Evolutionary conservation across 331 rosid species (phyloP), one percentile per base, ranked within the genome.

Genomic region (Pyracantha coccinea): DNA sequence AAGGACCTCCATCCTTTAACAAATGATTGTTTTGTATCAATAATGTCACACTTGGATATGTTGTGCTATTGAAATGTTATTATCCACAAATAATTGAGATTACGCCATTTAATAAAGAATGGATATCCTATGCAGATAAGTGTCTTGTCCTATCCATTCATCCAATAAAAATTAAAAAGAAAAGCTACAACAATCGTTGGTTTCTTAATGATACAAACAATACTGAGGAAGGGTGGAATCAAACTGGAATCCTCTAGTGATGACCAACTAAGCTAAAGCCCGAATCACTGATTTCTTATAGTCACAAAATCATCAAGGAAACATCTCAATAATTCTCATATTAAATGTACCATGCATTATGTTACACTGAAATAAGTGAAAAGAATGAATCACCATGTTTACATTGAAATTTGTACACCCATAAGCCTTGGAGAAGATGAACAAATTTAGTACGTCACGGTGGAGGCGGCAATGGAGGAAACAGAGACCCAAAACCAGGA

Each of bases 381-480:
- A 58, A 66, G 28, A 62, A 66, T 58, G 21, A 68, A 57, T 57
- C 16, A 52, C 57, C 57, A 52, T 17, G 28, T 57, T 57, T 21
- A 57, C 63, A 57, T 11, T 20, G 63, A 57, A 57, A 60, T 2
- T 25, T 60, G 1, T 25, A 60, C 75, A 63, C 45, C 68, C 53
- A 61, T 45, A 21, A 57, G 75, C 68, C 78, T 79, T 75, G 73
- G 68, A 59, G 23, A 38, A 59, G n/a, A 38, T 31, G 69, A 75
- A 31, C 75, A 27, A 14, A 67, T 10, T 41, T 11, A 68, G 66
- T 35, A 57, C 74, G 41, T 77, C 33, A 87, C 50, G 81, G 78
- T 64, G 69, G 27, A 71, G 82, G 80, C 65, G 77, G 27, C 69
- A 69, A 35, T 73, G 0, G 79, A 72, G 80, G 83, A 55, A 79